A percentile compares a stretch with the other conserved stretches of the same genome.
These are phyloP conservation scores for Metschnikowia reukaufii DNA, from an alignment of 805 yeast genomes.

Conservation along the genomic window DNA sequence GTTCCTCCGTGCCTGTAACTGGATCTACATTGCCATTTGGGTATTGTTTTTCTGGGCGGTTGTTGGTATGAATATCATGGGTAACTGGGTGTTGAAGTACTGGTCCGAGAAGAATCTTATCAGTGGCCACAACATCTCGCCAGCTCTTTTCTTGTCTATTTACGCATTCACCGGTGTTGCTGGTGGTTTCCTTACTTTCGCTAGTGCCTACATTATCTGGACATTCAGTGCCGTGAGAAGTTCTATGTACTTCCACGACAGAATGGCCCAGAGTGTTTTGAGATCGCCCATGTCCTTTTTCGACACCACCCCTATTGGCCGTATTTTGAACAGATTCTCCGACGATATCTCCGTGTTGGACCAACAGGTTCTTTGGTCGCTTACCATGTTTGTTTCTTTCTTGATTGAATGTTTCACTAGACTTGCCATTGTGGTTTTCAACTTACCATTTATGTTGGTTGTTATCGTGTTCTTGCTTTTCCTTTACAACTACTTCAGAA, in stretches of 20 bases:
- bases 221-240: constrained; percentile 32
- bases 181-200: constrained; percentile 27
- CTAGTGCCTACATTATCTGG: constrained; percentile 33
- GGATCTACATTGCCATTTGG: constrained; percentile 23
- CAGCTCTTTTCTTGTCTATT: constrained; percentile 25
- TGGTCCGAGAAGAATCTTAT: constrained; percentile 38
- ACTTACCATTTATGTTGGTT: constrained; percentile 34
- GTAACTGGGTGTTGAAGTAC: constrained; percentile 31
- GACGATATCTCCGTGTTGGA: constrained; percentile 38
- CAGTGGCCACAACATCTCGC: constrained; percentile 26
- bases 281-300: constrained; percentile 44
- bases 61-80: constrained; percentile 24
- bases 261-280: constrained; percentile 35
- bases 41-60: constrained; percentile 23
- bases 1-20: constrained; percentile 36
- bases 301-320: constrained; percentile 43
- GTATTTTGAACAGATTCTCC: constrained; percentile 40
- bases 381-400: constrained; percentile 25
- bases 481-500: constrained; percentile 33
- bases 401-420: constrained; percentile 27
- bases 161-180: constrained; percentile 31
- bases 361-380: constrained; percentile 33
- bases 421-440: constrained; percentile 31
- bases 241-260: constrained; percentile 35
- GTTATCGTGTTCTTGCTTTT: constrained; percentile 26